phyloP scores from a whole-genome alignment of 345 rosid genomes.

The Gossypioides kirkii region DNA sequence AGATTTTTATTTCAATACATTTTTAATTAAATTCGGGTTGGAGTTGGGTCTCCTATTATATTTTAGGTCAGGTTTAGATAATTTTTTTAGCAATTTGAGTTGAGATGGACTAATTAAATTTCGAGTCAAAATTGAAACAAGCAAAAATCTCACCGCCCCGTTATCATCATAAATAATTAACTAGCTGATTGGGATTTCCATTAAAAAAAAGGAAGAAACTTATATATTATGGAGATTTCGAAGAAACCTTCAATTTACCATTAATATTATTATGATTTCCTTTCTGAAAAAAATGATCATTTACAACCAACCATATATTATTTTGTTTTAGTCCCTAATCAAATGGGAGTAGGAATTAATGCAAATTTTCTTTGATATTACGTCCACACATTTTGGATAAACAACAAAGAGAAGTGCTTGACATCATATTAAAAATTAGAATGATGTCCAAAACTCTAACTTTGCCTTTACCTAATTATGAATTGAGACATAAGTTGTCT shows the following conservation, averaged over 20 bases:
- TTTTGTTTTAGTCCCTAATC: neutral
- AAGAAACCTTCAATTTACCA: neutral
- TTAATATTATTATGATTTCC: neutral
- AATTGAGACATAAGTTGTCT: neutral
- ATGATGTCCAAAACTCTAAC: neutral
- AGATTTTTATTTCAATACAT: too few species aligned
- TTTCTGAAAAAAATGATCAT: neutral
- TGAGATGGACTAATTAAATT: too few species aligned
- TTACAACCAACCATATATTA: neutral
- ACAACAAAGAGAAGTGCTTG: neutral
- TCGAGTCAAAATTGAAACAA: fast-evolving
- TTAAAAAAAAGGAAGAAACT: neutral
- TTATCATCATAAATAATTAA: neutral
- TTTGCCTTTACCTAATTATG: neutral
- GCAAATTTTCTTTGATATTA: neutral
- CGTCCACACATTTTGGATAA: neutral
- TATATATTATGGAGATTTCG: too few species aligned
- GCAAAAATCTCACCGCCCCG: too few species aligned
- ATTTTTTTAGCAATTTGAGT: too few species aligned
- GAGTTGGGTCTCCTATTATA: too few species aligned
- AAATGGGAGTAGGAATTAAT: neutral
- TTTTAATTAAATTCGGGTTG: too few species aligned
- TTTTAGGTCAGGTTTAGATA: fast-evolving
- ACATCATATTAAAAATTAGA: neutral
- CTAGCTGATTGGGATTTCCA: neutral